A percentile compares a stretch with the other conserved stretches of the same genome.
Conservation (phyloP, 176 grass and related monocot species). For the Zoysia pacifica region DNA sequence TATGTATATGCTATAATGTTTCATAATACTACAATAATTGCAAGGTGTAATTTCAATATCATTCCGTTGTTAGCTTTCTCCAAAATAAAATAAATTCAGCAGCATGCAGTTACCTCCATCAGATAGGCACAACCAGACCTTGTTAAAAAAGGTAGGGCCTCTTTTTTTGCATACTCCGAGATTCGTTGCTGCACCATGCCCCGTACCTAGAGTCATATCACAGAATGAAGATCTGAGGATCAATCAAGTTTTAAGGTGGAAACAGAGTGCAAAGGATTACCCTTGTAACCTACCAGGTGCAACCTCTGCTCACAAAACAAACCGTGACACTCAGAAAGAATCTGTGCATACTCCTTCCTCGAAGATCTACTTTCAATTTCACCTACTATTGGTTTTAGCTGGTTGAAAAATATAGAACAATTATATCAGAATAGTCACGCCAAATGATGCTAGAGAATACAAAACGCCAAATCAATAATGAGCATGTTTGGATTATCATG, state of each 20-base stretch:
- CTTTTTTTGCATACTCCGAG: slow-evolving; percentile 81
- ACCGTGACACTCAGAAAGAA: slow-evolving; percentile 93
- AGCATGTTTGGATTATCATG: not conserved
- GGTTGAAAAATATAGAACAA: slow-evolving; percentile 41
- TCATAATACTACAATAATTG: not conserved
- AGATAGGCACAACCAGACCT: slow-evolving; percentile 97
- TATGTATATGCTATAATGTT: not conserved
- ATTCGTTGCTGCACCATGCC: slow-evolving; percentile 91
- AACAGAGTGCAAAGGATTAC: slow-evolving; percentile 32
- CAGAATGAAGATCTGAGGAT: slow-evolving; percentile 9
- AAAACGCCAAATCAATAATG: slow-evolving; percentile 1
- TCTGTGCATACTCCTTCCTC: slow-evolving; percentile 78
- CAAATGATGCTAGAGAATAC: not conserved
- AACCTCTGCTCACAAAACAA: slow-evolving; percentile 98
- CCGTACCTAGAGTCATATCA: slow-evolving; percentile 61
- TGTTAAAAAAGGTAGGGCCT: slow-evolving; percentile 89
- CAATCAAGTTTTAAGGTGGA: slow-evolving; percentile 18
- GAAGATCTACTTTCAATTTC: slow-evolving; percentile 92
- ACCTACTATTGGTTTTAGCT: slow-evolving; percentile 88
- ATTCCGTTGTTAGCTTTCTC: not conserved
- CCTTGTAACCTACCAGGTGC: slow-evolving; percentile 63
- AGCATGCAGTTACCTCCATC: slow-evolving; percentile 68
- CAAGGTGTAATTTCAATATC: not conserved
- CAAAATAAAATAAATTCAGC: slow-evolving; percentile 34
- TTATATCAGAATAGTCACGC: slow-evolving; percentile 6